Base-by-base conservation (phyloP, 179 eudicot species). In the Carnegiea gigantea region DNA sequence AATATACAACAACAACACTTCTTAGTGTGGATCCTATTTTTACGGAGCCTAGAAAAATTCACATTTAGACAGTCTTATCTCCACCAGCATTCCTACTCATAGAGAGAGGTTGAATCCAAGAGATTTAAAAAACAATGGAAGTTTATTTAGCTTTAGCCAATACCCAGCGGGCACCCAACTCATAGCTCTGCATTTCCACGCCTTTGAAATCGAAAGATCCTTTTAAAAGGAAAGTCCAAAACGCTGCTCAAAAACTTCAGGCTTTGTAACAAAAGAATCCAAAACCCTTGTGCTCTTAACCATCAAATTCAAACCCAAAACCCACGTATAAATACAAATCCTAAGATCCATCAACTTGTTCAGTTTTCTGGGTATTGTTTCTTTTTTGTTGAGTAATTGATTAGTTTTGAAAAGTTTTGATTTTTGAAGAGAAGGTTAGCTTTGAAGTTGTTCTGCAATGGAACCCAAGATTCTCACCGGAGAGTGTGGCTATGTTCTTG, bases 401-500 rank as follows among this genome's bases (percentile, higher is more conserved):
- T 7, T 5, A 40, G 44, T 40, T 40, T 73, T 40, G 5, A 73
- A 21, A 17, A 30, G 44, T 73, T 73, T 74, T 74, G 49, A 18
- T 36, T 72, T 8, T 15, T 70, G 51, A 77, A 13, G 12, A 49
- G 13, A 38, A 53, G 44, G 77, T 1, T 77, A 33, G 70, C 33
- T 40, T 40, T 65, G 11, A 49, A 21, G 30, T 54, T 78, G 33
- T 20, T 81, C 36, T 48, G 72, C 81, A 77, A 86, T 86, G 88
- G 86, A 83, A 36, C 81, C 88, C 18, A 86, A 86, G 72, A 60
- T 83, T 23, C 23, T 78, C 4, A 76, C 11, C 3, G 86, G 86
- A 46, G 80, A 81, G 1, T 75, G 81, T 81, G 86, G 88, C 40
- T 86, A 86, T 80, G 79, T 78, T 21, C 86, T 86, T 76, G 88